These are phyloP conservation scores for Fraxinus anomala DNA, from an alignment of 257 asterid genomes.

Conservation along the genomic window DNA sequence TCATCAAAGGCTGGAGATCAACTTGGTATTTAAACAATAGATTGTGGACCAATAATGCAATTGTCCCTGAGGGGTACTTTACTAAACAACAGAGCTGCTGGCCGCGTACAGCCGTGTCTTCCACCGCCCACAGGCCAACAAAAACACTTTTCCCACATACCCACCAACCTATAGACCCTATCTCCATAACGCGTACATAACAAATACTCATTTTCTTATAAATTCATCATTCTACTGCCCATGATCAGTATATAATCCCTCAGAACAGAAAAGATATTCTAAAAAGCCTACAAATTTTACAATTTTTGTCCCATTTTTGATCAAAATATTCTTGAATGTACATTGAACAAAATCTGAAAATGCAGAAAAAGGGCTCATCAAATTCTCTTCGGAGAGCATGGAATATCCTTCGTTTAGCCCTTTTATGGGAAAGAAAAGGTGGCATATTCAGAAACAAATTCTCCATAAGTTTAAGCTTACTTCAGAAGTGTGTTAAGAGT, in stretches of 20 bases:
- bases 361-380: slow-evolving; percentile 42
- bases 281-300: not conserved
- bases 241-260: not conserved
- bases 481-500: slow-evolving; percentile 49
- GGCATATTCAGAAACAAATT: slow-evolving; percentile 45
- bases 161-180: not conserved
- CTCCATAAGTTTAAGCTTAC: slow-evolving; percentile 33
- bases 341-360: slow-evolving; percentile 21
- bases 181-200: slow-evolving; percentile 41
- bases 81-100: slow-evolving; percentile 15
- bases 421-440: slow-evolving; percentile 70
- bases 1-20: not conserved
- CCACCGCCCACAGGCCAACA: slow-evolving; percentile 34
- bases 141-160: not conserved
- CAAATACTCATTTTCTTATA: not conserved
- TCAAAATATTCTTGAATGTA: not conserved
- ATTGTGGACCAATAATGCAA: not conserved
- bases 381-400: slow-evolving; percentile 46
- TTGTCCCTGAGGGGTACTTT: slow-evolving; percentile 25
- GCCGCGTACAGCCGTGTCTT: slow-evolving; percentile 47
- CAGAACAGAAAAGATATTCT: not conserved
- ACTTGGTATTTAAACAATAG: not conserved
- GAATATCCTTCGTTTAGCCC: slow-evolving; percentile 59
- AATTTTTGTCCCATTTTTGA: not conserved
- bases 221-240: not conserved